Conservation (phyloP, 2,329 filamentous ascomycete genomes). For the Fusarium guadeloupense region DNA sequence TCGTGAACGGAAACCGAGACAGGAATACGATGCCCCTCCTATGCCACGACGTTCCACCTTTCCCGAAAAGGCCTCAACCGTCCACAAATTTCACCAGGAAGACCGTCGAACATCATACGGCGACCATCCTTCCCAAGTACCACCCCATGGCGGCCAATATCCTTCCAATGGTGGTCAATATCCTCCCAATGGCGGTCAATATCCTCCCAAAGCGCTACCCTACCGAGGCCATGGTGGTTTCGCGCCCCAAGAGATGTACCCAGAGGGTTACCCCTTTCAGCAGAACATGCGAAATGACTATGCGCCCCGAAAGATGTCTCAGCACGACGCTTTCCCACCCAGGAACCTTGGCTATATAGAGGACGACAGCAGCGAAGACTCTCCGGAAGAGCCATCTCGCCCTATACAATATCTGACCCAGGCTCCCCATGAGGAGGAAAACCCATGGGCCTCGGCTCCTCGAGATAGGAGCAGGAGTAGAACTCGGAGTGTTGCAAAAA, state of each 20-base stretch:
- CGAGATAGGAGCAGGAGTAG: conserved; percentile 33
- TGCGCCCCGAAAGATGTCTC: conserved; percentile 36
- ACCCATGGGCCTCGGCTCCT: conserved; percentile 17
- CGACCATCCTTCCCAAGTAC: conserved; percentile 31
- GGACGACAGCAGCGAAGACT: conserved; percentile 42
- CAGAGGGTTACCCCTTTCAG: conserved; percentile 38
- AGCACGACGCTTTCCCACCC: conserved; percentile 34
- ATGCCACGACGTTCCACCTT: conserved; percentile 58
- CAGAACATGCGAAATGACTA: conserved; percentile 33
- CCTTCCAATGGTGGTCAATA: no score
- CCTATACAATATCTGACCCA: conserved; percentile 40
- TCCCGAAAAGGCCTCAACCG: conserved; percentile 52
- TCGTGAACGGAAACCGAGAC: conserved; percentile 56
- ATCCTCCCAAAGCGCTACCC: conserved; percentile 33
- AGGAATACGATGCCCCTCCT: conserved; percentile 53
- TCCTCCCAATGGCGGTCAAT: conserved; percentile 16
- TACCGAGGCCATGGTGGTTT: conserved; percentile 35
- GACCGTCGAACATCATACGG: conserved; percentile 33
- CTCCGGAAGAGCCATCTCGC: conserved; percentile 25
- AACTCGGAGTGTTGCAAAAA: conserved; percentile 30
- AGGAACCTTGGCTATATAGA: conserved; percentile 41
- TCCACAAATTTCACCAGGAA: conserved; percentile 30
- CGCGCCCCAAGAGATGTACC: conserved; percentile 33
- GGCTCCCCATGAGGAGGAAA: conserved; percentile 33
- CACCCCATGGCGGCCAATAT: conserved; percentile 16